Evolutionary conservation across 805 yeast genomes (phyloP), one percentile per base, ranked within the genome.

Genomic region (Saturnispora serradocipensis): DNA sequence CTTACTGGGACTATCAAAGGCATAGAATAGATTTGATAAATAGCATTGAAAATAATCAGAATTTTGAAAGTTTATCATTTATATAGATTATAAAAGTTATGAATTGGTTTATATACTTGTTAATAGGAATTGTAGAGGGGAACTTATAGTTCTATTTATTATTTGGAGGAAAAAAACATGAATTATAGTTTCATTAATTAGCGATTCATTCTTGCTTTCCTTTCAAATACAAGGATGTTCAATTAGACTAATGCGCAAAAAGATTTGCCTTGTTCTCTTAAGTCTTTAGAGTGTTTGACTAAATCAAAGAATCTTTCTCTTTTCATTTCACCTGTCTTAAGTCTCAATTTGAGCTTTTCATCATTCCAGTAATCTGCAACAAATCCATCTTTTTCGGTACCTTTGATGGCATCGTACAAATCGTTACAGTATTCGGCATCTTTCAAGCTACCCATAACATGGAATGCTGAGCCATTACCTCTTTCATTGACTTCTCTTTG

Each of bases 401-500:
- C 64, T 28, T 55, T 67, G 44, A 66, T 65, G 48, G 71, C 65
- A 24, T 64, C 62, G 51, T 68, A 68, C 54, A 78, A 64, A 48
- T 68, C 67, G 56, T 75, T 75, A 58, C 79, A 75, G 61, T 81
- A 86, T 25, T 76, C 76, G 1, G 76, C 80, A 57, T 85, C 93
- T 45, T 67, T 67, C 10, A 87, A 86, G 56, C 64, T 72, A 15
- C 67, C 68, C 62, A 84, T 61, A 52, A 73, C 76, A 59, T 83
- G 88, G 64, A 74, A 78, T 2, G 62, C 57, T 27, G 72, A 63
- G 16, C 75, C 78, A 13, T 70, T 68, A 6, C 85, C 86, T 52
- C 75, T 72, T 6, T 50, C 56, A 15, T 64, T 67, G 11, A 72
- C 34, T 51, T 75, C 72, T 24, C 55, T 53, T 10, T 54, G 52